Conservation (phyloP, 352 stramenopile genomes). For the Globisporangium spinosum region DNA sequence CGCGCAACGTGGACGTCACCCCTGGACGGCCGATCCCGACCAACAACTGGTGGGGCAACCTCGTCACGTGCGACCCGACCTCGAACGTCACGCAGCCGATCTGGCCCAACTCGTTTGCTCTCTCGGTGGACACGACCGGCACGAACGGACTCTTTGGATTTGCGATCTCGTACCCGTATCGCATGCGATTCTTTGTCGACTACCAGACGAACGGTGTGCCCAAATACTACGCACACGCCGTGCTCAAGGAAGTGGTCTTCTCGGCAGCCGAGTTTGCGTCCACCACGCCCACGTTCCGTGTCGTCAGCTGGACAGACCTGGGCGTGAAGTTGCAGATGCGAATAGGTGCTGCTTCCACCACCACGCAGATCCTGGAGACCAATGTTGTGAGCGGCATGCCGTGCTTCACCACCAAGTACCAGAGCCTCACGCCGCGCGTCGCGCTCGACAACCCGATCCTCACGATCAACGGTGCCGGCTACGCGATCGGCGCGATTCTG, state of each 20-base stretch:
- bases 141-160: slow-evolving; percentile 37
- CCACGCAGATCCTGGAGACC: slow-evolving; percentile 33
- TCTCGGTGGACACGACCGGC: slow-evolving; percentile 41
- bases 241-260: slow-evolving; percentile 59
- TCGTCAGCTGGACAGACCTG: slow-evolving; percentile 63
- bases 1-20: slow-evolving; percentile 53
- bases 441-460: slow-evolving; percentile 45
- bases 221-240: slow-evolving; percentile 57
- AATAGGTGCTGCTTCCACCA: slow-evolving; percentile 2
- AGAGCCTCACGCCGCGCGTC: slow-evolving; percentile 47
- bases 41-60: slow-evolving; percentile 82
- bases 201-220: slow-evolving; percentile 29
- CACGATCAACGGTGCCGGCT: slow-evolving; percentile 42
- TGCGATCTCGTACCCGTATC: slow-evolving; percentile 59
- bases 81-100: slow-evolving; percentile 51
- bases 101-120: slow-evolving; percentile 67
- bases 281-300: slow-evolving; percentile 37
- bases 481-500: slow-evolving; percentile 27
- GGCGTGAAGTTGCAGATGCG: slow-evolving; percentile 54
- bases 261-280: slow-evolving; percentile 51
- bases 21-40: slow-evolving; percentile 55
- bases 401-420: slow-evolving; percentile 60
- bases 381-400: slow-evolving; percentile 70
- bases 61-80: slow-evolving; percentile 53
- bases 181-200: slow-evolving; percentile 59